Percentiles rank a stretch among this genome's conserved stretches.
Evolutionary conservation across 1,284 basidiomycete genomes (phyloP).

Genomic region (Cryptococcus deneoformans): DNA sequence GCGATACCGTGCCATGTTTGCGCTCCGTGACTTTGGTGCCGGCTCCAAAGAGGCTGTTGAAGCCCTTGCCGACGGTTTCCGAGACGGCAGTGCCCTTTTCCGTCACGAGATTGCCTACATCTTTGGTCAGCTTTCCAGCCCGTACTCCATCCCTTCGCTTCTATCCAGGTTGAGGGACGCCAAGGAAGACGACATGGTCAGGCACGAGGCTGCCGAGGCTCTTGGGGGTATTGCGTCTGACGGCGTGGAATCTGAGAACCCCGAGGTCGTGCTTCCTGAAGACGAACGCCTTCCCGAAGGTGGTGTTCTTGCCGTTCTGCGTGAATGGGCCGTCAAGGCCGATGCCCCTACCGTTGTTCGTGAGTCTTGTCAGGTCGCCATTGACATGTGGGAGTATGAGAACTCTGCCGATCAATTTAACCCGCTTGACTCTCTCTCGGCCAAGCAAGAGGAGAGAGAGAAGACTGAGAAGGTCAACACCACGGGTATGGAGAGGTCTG

Average conservation of each 20-base stretch:
- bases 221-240: slow-evolving; percentile 94
- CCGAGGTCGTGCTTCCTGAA: slow-evolving; percentile 16
- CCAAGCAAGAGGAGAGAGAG: not conserved
- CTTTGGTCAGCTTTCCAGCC: slow-evolving; percentile 91
- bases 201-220: slow-evolving; percentile 98
- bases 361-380: slow-evolving; percentile 93
- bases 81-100: slow-evolving; percentile 84
- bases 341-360: slow-evolving; percentile 86
- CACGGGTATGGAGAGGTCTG: slow-evolving; percentile 49
- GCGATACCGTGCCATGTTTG: slow-evolving; percentile 98
- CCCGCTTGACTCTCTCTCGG: slow-evolving; percentile 61
- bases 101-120: slow-evolving; percentile 98
- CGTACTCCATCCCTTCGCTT: slow-evolving; percentile 83
- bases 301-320: slow-evolving; percentile 76
- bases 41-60: slow-evolving; percentile 64
- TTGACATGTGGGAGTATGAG: slow-evolving; percentile 98
- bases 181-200: slow-evolving; percentile 92
- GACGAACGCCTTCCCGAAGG: slow-evolving; percentile 37
- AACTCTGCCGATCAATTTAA: slow-evolving; percentile 82
- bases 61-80: slow-evolving; percentile 86
- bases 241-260: slow-evolving; percentile 47
- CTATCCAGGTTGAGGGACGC: slow-evolving; percentile 70
- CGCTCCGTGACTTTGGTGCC: slow-evolving; percentile 84
- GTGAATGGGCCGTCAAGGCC: slow-evolving; percentile 74
- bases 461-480: slow-evolving; percentile 24